A percentile compares a stretch with the other conserved stretches of the same genome.
These are phyloP conservation scores for Boletus vinaceobasis DNA, from an alignment of 768 basidiomycete species.

Conservation along the genomic window DNA sequence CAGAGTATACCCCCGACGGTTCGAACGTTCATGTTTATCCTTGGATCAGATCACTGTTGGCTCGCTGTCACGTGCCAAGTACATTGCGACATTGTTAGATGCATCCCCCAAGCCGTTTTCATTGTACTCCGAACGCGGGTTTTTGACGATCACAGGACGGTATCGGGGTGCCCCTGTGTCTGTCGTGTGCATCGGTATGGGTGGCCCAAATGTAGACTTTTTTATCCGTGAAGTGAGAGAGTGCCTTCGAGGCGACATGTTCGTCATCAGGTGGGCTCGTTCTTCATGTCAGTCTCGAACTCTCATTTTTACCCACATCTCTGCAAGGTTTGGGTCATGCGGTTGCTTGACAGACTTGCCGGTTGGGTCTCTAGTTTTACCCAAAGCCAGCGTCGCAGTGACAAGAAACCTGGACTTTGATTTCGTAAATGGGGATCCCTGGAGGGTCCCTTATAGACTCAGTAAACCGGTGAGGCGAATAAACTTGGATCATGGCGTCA, in stretches of 20 bases:
- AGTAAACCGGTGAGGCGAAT: constrained; percentile 54
- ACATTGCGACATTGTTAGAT: constrained; percentile 61
- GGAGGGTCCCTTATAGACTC: constrained; percentile 54
- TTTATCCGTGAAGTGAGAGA: constrained; percentile 80
- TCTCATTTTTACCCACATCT: not conserved
- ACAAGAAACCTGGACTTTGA: constrained; percentile 76
- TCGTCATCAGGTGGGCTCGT: constrained; percentile 43
- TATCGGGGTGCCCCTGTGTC: constrained; percentile 63
- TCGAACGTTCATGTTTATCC: not conserved
- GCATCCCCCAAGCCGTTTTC: constrained; percentile 55
- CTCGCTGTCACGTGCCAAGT: constrained; percentile 60
- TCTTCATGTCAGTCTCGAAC: not conserved
- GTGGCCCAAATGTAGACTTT: constrained; percentile 78
- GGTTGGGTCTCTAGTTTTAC: constrained; percentile 75
- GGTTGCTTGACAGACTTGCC: constrained; percentile 65
- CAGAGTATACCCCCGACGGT: too few relatives aligned
- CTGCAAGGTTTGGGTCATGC: constrained; percentile 72
- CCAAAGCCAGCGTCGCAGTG: constrained; percentile 63
- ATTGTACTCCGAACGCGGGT: constrained; percentile 70
- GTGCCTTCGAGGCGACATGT: constrained; percentile 60
- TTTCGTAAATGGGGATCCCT: constrained; percentile 46
- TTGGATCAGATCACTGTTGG: constrained; percentile 66
- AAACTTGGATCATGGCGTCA: not conserved
- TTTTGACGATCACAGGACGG: constrained; percentile 66
- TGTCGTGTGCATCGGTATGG: constrained; percentile 82